Percentiles rank a stretch among this genome's conserved stretches.
Conservation (phyloP, 2,329 filamentous ascomycete genomes). For the Xylaria sp. region DNA sequence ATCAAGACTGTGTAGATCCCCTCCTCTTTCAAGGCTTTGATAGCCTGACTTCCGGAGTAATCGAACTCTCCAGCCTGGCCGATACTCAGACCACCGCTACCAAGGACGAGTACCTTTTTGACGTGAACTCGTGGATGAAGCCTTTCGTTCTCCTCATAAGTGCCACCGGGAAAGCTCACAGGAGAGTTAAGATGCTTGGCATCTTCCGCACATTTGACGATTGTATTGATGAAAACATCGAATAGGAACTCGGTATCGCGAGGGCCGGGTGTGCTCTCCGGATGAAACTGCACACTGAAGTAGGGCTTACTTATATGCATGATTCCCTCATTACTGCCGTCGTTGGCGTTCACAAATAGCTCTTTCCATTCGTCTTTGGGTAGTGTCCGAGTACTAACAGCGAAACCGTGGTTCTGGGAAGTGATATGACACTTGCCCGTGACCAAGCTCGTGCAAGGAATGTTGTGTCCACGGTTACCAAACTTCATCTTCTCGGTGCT, state of each 20-base stretch:
- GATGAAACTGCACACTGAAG: conserved; percentile 99
- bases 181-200: conserved; percentile 70
- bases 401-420: conserved; percentile 97
- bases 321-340: conserved; percentile 97
- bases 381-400: conserved; percentile 81
- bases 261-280: conserved; percentile 93
- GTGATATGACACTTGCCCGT: conserved; percentile 98
- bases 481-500: conserved; percentile 97
- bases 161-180: conserved; percentile 87
- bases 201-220: conserved; percentile 73
- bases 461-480: conserved; percentile 97
- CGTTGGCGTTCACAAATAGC: conserved; percentile 97
- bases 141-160: conserved; percentile 76
- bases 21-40: conserved; percentile 97
- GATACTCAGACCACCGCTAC: conserved; percentile 93
- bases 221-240: conserved; percentile 91
- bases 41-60: conserved; percentile 97
- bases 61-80: conserved; percentile 98
- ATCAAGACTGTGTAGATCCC: conserved; percentile 97
- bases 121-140: conserved; percentile 79
- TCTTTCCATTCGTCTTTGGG: conserved; percentile 79
- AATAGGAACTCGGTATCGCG: conserved; percentile 96
- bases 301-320: conserved; percentile 84
- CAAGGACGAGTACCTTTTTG: conserved; percentile 94
- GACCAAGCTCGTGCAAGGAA: conserved; percentile 93